Base-by-base conservation (phyloP, 139 green algal genomes). In the Desmodesmus armatus region DNA sequence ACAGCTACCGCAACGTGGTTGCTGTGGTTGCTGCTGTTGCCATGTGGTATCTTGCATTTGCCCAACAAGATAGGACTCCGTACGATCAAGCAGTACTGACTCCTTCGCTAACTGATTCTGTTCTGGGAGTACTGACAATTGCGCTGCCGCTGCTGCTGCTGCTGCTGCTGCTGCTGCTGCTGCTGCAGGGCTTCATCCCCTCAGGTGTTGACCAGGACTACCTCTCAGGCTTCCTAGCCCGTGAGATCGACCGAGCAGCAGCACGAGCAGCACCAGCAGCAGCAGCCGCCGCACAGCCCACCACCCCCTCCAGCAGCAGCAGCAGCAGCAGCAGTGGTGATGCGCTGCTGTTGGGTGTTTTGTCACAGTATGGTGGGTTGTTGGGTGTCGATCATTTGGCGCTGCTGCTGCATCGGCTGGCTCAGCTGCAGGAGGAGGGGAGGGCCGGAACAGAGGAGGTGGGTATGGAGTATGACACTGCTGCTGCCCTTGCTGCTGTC, bases 221-320 rank as follows among this genome's bases (percentile, higher is more conserved):
- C 40, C 62, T 84, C 25, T 65, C 78, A n/a, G 80, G 37, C 7
- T 86, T 86, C 67, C 67, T 86, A 27, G 41, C 51, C 2, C 51
- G 80, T 29, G 80, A 86, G 31, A 41, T 86, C 2, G 37, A 72
- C 69, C 47, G 80, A 21, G 69, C 80, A 70, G 80, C 51, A 60
- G 67, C 33, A 6, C 55, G 39, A 47, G 80, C 80, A 73, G 27
- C 31, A 51, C 6, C 31, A 55, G 37, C 23, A 67, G 79, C 80
- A 78, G 65, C 47, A 51, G 80, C 40, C 23, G 62, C 62, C 33
- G 63, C 43, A 39, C n/a, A n/a, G n/a, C n/a, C n/a, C n/a, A 25
- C 35, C 13, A 69, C 55, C 37, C 23, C 31, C 31, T 39, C 6
- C 31, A 55, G 37, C 23, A 67, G 79, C 80, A 78, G 65, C 47